phyloP scores from a whole-genome alignment of 78 protist genomes.

The Bigelowiella natans region DNA sequence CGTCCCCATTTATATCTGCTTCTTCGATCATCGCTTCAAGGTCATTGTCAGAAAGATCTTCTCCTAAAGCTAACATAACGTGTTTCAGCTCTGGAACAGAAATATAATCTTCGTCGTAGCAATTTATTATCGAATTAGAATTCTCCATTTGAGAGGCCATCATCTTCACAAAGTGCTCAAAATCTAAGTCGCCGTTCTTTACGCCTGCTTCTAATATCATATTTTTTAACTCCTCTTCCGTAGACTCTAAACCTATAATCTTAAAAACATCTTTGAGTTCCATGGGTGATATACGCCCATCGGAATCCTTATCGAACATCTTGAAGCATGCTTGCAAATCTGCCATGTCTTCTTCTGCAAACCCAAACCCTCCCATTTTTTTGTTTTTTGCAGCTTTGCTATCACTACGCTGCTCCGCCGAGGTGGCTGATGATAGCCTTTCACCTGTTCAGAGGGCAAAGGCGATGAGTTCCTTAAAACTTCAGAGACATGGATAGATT shows the following conservation, averaged over 20 bases:
- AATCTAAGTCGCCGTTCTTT: neutral
- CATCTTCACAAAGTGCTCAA: neutral
- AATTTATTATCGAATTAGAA: neutral
- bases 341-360: neutral
- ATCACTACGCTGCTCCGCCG: no score
- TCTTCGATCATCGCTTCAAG: neutral
- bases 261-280: conserved; percentile 4
- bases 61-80: neutral
- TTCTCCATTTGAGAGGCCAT: neutral
- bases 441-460: no score
- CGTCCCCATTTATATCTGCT: conserved; percentile 8
- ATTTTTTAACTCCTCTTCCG: neutral
- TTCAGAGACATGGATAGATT: no score
- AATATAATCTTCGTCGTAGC: neutral
- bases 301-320: neutral
- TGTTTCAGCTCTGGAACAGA: conserved; percentile 1
- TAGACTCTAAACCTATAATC: neutral
- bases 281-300: neutral
- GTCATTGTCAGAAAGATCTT: neutral
- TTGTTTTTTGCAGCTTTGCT: no score
- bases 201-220: neutral
- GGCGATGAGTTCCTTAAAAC: no score
- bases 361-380: neutral
- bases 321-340: neutral
- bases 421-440: no score